Conservation (phyloP, 1,139 yeast species). For the Hanseniaspora uvarum region DNA sequence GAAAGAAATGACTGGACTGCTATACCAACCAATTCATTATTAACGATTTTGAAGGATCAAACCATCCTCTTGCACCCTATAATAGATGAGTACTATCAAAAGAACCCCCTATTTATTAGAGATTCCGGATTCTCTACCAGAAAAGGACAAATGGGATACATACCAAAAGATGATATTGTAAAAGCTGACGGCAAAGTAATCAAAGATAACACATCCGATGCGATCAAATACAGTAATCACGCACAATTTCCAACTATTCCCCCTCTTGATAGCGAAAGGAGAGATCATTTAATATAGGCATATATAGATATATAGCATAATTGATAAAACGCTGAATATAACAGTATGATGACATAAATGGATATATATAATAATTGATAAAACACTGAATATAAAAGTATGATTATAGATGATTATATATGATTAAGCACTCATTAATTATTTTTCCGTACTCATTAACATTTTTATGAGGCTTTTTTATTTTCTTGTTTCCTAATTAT, state of each 20-base stretch:
- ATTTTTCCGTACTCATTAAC: no score
- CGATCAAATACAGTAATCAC: background rate
- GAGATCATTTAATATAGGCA: slow-evolving; percentile 9
- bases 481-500: no score
- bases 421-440: no score
- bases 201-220: slow-evolving; percentile 64
- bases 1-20: slow-evolving; percentile 97
- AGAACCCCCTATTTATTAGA: slow-evolving; percentile 56
- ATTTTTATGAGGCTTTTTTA: no score
- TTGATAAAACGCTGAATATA: no score
- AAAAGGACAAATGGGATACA: slow-evolving; percentile 81
- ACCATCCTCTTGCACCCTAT: slow-evolving; percentile 87
- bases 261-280: slow-evolving; percentile 10
- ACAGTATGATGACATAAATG: no score
- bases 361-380: no score
- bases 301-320: no score
- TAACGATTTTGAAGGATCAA: slow-evolving; percentile 66
- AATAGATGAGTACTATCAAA: slow-evolving; percentile 74
- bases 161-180: slow-evolving; percentile 33
- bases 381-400: no score
- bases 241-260: slow-evolving; percentile 1
- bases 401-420: no score
- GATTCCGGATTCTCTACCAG: slow-evolving; percentile 76
- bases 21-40: slow-evolving; percentile 80
- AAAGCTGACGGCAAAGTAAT: slow-evolving; percentile 29